Evolutionary conservation across 2,329 filamentous ascomycete species (phyloP).

Genomic region (Alternaria sp.): DNA sequence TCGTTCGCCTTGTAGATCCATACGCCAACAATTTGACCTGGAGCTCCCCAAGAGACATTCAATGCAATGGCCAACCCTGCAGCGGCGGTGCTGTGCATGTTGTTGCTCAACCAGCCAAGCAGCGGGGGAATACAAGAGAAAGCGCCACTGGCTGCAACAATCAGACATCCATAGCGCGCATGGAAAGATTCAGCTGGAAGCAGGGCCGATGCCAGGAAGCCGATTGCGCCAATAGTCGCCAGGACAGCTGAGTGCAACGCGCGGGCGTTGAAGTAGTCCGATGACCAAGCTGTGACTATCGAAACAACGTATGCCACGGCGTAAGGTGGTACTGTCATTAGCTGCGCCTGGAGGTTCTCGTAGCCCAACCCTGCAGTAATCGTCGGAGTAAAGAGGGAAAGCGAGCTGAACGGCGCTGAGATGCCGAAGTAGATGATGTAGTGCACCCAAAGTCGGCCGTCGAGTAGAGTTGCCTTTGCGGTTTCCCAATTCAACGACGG

Average conservation of each 20-base stretch:
- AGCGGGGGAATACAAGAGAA: slow-evolving; percentile 74
- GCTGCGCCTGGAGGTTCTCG: slow-evolving; percentile 63
- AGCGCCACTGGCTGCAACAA: slow-evolving; percentile 69
- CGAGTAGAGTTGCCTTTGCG: slow-evolving; percentile 55
- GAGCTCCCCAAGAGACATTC: slow-evolving; percentile 71
- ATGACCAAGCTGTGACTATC: slow-evolving; percentile 26
- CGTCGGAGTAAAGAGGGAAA: slow-evolving; percentile 68
- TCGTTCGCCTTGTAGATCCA: slow-evolving; percentile 76
- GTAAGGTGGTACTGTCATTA: slow-evolving; percentile 73
- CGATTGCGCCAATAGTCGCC: slow-evolving; percentile 57
- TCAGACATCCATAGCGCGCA: slow-evolving; percentile 72
- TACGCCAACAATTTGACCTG: slow-evolving; percentile 74
- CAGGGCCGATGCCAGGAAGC: slow-evolving; percentile 68
- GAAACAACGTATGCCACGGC: slow-evolving; percentile 65
- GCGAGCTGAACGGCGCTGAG: slow-evolving; percentile 30
- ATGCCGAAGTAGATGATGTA: slow-evolving; percentile 50
- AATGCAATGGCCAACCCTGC: slow-evolving; percentile 73
- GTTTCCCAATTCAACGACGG: slow-evolving; percentile 54
- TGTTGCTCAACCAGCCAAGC: slow-evolving; percentile 73
- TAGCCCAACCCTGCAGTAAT: slow-evolving; percentile 67
- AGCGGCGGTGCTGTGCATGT: slow-evolving; percentile 69
- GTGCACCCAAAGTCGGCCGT: slow-evolving; percentile 61
- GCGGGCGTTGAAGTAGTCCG: slow-evolving; percentile 42
- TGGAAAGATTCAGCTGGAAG: slow-evolving; percentile 66
- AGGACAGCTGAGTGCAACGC: slow-evolving; percentile 57